Evolutionary conservation across 1,139 yeast species (phyloP), one percentile per base, ranked within the genome.

Genomic region (Saccharomyces hybrid): DNA sequence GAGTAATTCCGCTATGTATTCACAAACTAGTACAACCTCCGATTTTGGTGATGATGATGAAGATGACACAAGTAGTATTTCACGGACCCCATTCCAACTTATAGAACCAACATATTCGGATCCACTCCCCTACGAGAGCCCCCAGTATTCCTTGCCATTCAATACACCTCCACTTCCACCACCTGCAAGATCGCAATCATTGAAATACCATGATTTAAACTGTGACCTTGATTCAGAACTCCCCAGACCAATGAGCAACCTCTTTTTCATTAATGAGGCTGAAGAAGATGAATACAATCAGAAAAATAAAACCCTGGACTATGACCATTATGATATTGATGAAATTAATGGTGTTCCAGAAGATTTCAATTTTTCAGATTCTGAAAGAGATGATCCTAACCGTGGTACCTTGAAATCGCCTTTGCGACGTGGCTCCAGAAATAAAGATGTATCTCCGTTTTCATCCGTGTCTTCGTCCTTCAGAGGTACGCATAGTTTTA

Each of bases 341-440:
- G 86, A 81, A 65, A 74, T 80, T 28, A 81, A 83, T 60, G 76
- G 70, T 49, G 69, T 82, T 2, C 86, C 87, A 0, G 86, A 80
- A 63, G 87, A 82, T 60, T 82, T 69, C 62, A 83, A 81, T 52
- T 81, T 80, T 62, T 77, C 76, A 11, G 75, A 73, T 11, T 67
- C 70, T 19, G 68, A 69, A 23, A 64, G 65, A 46, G 64, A 62
- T 47, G 44, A 44, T 41, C 46, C 38, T 11, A 41, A 11, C n/a
- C 38, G 38, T 32, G 53, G 48, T 38, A 13, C 31, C 3, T 14
- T 31, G 52, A 31, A n/a, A 28, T 52, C 48, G 47, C 44, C 32
- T 44, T 27, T 38, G 6, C 9, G 28, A 49, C 31, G 48, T 23
- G 29, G 27, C n/a, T 3, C 5, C 13, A 26, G 23, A n/a, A 28